A percentile compares a stretch with the other conserved stretches of the same genome.
Evolutionary conservation across 768 basidiomycete genomes (phyloP).

Genomic region (Mycena galericulata): DNA sequence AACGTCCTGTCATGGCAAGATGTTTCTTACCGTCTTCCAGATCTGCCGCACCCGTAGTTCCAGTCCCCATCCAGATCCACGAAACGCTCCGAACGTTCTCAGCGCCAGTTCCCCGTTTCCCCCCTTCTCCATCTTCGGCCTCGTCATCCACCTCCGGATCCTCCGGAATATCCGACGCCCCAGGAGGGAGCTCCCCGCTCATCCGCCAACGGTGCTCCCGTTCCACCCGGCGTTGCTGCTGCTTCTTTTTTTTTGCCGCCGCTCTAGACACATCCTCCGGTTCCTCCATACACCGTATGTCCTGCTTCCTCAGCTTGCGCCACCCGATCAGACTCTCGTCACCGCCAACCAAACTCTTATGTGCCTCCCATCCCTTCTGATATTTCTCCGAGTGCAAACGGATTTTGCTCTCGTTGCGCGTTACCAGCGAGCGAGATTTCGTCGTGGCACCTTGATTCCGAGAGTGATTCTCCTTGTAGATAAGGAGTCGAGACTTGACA

Average conservation of each 20-base stretch:
- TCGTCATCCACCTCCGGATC: not conserved
- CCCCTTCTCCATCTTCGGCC: not conserved
- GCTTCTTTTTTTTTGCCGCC: not conserved
- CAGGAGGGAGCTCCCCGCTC: not conserved
- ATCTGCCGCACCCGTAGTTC: slow-evolving; percentile 1
- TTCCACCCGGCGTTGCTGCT: not conserved
- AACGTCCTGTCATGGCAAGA: too few relatives aligned
- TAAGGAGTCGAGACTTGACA: too few relatives aligned
- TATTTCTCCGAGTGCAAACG: too few relatives aligned
- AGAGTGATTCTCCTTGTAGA: too few relatives aligned
- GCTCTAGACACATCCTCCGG: not conserved
- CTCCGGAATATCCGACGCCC: not conserved
- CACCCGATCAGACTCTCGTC: not conserved
- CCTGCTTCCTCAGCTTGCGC: not conserved
- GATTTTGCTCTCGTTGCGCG: too few relatives aligned
- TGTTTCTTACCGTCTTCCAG: not conserved
- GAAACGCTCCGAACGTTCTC: not conserved
- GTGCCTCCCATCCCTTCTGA: not conserved
- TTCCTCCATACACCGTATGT: not conserved
- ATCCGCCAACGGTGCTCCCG: not conserved
- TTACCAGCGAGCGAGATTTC: too few relatives aligned
- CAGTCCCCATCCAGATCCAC: slow-evolving; percentile 1
- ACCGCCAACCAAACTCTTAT: not conserved
- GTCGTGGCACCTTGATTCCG: too few relatives aligned
- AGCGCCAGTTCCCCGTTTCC: not conserved